Evolutionary conservation across 148 eudicot genomes (phyloP), one percentile per base, ranked within the genome.

Genomic region (Pouteria glomerata): DNA sequence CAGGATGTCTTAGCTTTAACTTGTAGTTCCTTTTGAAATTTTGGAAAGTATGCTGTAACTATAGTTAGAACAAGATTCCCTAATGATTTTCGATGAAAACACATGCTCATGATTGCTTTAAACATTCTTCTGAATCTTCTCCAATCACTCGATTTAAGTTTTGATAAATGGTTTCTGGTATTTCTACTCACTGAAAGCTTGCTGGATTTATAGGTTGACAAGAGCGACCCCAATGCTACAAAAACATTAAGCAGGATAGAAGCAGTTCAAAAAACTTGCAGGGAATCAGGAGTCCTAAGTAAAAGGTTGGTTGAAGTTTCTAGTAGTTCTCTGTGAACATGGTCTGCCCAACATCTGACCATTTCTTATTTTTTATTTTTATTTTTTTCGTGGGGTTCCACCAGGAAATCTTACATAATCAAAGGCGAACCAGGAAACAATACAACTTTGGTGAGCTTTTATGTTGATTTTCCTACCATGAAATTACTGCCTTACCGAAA

Each of bases 161-260:
- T n/a, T n/a, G n/a, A n/a, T n/a, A n/a, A n/a, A n/a, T n/a, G n/a
- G n/a, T n/a, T 34, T 26, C 1, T 8, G 10, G 15, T 23, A 13
- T 63, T 6, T 42, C 21, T 37, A 23, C 35, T 37, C 6, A 10
- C 8, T 55, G 15, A 41, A 35, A 63, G 13, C 34, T 64, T 66
- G 59, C 70, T 71, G n/a, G 57, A 24, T 74, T 63, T 59, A 14
- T 74, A 93, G 98, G 81, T 93, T 61, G 86, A 89, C 67, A 79
- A 79, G 71, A 82, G 23, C 58, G 97, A 91, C 76, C 95, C 98
- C 31, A 94, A 88, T 80, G 91, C 96, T 31, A 63, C 47, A 59
- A 89, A 79, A 80, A 86, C 97, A 13, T 70, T 85, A 35, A 84
- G 77, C 73, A 80, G 92, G 73, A 80, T 91, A 24, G 97, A 94